Evolutionary conservation across 345 rosid genomes (phyloP).

Genomic region (Boechera retrofracta): DNA sequence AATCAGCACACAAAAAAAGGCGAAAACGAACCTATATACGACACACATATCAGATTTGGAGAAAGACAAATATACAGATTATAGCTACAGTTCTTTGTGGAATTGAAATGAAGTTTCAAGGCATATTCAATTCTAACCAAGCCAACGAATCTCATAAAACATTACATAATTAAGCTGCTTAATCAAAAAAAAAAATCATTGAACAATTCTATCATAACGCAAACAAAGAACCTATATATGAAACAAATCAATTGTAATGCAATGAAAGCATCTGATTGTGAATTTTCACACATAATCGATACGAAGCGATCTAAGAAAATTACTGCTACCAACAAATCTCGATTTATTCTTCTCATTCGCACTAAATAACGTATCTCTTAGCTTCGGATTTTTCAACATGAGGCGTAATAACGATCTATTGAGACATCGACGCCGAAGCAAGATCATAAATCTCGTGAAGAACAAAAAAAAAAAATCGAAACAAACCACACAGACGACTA

Average conservation of each 20-base stretch:
- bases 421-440: background rate
- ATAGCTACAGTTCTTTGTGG: background rate
- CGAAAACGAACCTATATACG: background rate
- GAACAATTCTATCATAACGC: background rate
- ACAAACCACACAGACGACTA: background rate
- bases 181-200: background rate
- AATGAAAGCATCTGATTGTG: background rate
- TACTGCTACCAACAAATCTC: background rate
- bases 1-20: background rate
- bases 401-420: background rate
- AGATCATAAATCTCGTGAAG: constrained; percentile 26
- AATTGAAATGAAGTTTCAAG: background rate
- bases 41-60: background rate
- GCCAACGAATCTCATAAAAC: background rate
- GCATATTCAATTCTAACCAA: background rate
- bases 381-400: background rate
- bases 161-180: background rate
- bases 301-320: background rate
- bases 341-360: background rate
- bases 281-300: background rate
- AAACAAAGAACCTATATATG: background rate
- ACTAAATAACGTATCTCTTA: background rate
- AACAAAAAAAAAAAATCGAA: background rate
- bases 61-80: background rate
- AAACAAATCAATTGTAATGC: too few species aligned